Conservation (phyloP, 352 stramenopile genomes). For the Hyaloperonospora brassicae region DNA sequence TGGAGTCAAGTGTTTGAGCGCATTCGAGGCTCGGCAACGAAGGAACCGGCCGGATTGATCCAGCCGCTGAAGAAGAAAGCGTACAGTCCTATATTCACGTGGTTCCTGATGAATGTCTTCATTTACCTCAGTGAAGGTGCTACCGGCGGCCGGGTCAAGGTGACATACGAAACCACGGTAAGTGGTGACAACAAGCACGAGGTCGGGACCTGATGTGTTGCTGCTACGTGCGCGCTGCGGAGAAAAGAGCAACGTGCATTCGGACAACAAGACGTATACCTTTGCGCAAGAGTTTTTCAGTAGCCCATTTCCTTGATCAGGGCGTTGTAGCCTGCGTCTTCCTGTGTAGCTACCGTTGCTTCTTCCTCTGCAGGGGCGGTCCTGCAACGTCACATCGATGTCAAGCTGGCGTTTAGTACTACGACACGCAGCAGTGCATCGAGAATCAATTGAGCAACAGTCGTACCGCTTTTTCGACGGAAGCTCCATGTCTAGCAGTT, state of each 20-base stretch:
- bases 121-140: conserved; percentile 71
- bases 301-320: conserved; percentile 77
- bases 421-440: neutral
- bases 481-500: conserved; percentile 54
- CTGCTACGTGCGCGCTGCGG: too few relatives aligned
- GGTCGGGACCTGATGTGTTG: conserved; percentile 14
- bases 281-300: conserved; percentile 19
- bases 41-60: conserved; percentile 32
- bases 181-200: conserved; percentile 22
- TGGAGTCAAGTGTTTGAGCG: conserved; percentile 18
- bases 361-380: conserved; percentile 3
- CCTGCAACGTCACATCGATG: neutral
- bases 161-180: conserved; percentile 49
- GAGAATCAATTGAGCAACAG: neutral
- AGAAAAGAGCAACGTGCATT: neutral
- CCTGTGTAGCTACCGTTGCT: conserved; percentile 7
- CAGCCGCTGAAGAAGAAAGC: conserved; percentile 42
- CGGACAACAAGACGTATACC: neutral
- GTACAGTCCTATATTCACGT: conserved; percentile 64
- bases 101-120: conserved; percentile 77
- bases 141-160: conserved; percentile 55
- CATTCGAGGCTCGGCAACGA: conserved; percentile 8
- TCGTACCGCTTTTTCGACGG: conserved; percentile 55
- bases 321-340: conserved; percentile 37
- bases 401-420: neutral